Conservation (phyloP, 2,329 filamentous ascomycete species). For the Colletotrichum sp. region DNA sequence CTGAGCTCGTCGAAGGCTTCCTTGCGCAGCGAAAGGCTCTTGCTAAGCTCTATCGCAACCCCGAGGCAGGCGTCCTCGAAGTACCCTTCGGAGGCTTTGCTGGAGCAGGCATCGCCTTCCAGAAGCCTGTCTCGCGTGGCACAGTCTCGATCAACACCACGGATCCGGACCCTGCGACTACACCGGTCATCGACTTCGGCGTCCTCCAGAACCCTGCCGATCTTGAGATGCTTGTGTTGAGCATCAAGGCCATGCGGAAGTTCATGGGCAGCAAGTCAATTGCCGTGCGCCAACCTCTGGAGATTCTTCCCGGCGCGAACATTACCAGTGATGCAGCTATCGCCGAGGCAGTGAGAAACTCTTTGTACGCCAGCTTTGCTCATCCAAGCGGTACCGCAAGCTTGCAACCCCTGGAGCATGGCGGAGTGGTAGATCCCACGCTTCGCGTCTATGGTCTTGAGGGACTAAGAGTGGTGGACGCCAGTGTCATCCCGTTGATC, state of each 20-base stretch:
- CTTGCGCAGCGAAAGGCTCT: conserved; percentile 35
- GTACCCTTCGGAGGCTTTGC: conserved; percentile 36
- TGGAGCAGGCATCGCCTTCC: conserved; percentile 32
- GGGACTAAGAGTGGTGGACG: conserved; percentile 30
- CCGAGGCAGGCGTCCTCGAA: conserved; percentile 27
- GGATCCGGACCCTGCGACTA: conserved; percentile 30
- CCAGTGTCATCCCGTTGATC: conserved; percentile 33
- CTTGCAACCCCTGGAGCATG: conserved; percentile 47
- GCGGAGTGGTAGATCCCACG: conserved; percentile 34
- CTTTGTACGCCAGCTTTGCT: background rate
- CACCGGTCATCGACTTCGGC: conserved; percentile 43
- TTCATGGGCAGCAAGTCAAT: conserved; percentile 22
- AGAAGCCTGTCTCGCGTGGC: conserved; percentile 44
- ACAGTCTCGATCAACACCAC: conserved; percentile 39
- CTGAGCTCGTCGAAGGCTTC: conserved; percentile 42
- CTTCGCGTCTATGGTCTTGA: conserved; percentile 33
- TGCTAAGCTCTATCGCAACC: conserved; percentile 29
- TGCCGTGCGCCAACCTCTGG: background rate
- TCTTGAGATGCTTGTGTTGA: conserved; percentile 30
- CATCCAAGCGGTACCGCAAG: conserved; percentile 53
- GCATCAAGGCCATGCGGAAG: conserved; percentile 37
- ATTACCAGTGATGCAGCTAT: conserved; percentile 3
- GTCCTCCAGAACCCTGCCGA: conserved; percentile 41
- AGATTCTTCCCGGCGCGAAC: conserved; percentile 2
- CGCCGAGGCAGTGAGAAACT: background rate